Percentiles rank a stretch among this genome's conserved stretches.
Conservation (phyloP, 805 yeast species). For the Metschnikowia proteae region DNA sequence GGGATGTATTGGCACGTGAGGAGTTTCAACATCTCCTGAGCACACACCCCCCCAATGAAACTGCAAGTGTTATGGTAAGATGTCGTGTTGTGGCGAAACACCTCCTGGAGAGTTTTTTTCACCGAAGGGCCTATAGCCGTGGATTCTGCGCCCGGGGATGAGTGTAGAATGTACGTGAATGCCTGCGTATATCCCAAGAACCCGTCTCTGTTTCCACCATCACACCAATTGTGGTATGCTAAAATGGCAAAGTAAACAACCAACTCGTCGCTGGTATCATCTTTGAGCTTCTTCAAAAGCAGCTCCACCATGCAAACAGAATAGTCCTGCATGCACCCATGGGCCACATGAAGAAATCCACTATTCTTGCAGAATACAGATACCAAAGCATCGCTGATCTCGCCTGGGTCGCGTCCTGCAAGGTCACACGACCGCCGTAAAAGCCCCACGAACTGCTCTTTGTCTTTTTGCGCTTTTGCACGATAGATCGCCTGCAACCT, state of each 20-base stretch:
- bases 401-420: conserved; percentile 26
- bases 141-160: neutral
- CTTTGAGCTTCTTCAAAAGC: conserved; percentile 3
- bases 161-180: conserved; percentile 19
- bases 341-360: conserved; percentile 46
- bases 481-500: conserved; percentile 55
- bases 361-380: conserved; percentile 61
- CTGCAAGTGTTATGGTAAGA: conserved; percentile 60
- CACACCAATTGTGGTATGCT: conserved; percentile 25
- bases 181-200: conserved; percentile 18
- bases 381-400: conserved; percentile 34
- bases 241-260: conserved; percentile 44
- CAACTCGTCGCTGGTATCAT: conserved; percentile 12
- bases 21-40: conserved; percentile 78
- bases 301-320: conserved; percentile 1
- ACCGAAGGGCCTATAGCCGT: conserved; percentile 7
- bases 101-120: conserved; percentile 26
- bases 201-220: conserved; percentile 22
- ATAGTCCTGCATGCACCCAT: conserved; percentile 35
- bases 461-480: conserved; percentile 51
- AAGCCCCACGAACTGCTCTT: conserved; percentile 32
- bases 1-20: conserved; percentile 81
- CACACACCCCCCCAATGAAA: conserved; percentile 77
- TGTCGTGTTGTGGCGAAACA: conserved; percentile 35
- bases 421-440: conserved; percentile 24